Base-by-base conservation (phyloP, 2,329 filamentous ascomycete species). In the Trichoderma polysporum region DNA sequence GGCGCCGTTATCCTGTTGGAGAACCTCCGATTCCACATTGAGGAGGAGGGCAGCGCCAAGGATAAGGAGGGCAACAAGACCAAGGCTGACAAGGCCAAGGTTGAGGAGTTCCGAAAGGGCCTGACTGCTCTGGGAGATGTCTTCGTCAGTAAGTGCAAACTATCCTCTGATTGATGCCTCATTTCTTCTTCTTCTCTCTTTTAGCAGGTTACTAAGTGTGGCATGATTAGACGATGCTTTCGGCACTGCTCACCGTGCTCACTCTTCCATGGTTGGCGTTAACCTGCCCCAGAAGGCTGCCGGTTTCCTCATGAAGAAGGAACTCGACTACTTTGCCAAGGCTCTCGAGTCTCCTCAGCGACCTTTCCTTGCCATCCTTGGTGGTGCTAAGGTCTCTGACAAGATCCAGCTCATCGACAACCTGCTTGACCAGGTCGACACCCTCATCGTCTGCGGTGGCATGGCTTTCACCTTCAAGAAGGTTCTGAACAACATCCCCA, bases 401-500 rank as follows among this genome's bases (percentile, higher is more conserved):
- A 99, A 99, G 90, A 99, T 99, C 80, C 93, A 97, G 86, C 88
- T 99, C 75, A 98, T 99, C 78, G 94, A 99, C 84, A 99, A 99
- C 87, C 86, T 99, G 72, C 90, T 99, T 73, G 92, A 93, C 82
- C 98, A 99, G 88, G 94, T 99, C 81, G 88, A 99, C 87, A 95
- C 90, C 80, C 88, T 99, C 72, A 91, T 99, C 82, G 91, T 99
- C 82, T 97, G 94, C 80, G 95, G 95, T 78, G 95, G 86, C 75
- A 99, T 99, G 95, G 94, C 95, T 70, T 99, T 98, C 85, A 99
- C 95, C 75, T 99, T 99, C 88, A 98, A 98, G 88, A 99, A 99
- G 88, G 94, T 93, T n/a, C 87, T 98, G 66, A 88, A 97, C 82
- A 85, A 87, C 78, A 90, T 98, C 76, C 87, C 90, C 80, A 99